phyloP scores from a whole-genome alignment of 2,329 filamentous ascomycete genomes.

The Tolypocladium ophioglossoides region DNA sequence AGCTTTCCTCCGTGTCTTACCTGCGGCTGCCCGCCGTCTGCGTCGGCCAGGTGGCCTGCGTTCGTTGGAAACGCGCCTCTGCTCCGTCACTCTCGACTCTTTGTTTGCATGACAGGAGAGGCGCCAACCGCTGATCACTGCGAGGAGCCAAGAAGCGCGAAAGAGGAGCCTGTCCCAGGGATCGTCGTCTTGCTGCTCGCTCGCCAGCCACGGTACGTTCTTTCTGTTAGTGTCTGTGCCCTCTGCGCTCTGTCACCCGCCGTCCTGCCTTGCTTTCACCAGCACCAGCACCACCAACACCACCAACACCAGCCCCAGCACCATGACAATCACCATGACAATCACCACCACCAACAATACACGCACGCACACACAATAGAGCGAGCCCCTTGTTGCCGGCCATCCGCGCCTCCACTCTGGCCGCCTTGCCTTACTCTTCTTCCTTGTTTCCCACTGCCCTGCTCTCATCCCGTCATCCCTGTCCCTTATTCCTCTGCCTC shows the following conservation, averaged over 20 bases:
- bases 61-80: neutral
- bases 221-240: neutral
- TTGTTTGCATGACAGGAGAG: neutral
- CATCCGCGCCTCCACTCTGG: too few species aligned
- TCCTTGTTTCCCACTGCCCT: neutral
- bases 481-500: neutral
- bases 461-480: neutral
- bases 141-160: too few species aligned
- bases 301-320: too few species aligned
- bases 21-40: neutral
- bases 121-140: neutral
- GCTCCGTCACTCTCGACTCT: neutral
- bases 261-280: neutral
- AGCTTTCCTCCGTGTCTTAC: neutral
- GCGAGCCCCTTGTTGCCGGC: neutral
- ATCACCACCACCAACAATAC: neutral
- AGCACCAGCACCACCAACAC: neutral
- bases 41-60: too few species aligned
- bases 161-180: neutral
- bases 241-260: neutral
- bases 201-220: neutral
- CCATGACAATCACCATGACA: neutral
- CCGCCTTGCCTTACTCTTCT: neutral
- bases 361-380: neutral
- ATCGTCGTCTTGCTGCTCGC: neutral